Conservation (phyloP, 2,329 filamentous ascomycete species). For the Sarocladium kiliense region DNA sequence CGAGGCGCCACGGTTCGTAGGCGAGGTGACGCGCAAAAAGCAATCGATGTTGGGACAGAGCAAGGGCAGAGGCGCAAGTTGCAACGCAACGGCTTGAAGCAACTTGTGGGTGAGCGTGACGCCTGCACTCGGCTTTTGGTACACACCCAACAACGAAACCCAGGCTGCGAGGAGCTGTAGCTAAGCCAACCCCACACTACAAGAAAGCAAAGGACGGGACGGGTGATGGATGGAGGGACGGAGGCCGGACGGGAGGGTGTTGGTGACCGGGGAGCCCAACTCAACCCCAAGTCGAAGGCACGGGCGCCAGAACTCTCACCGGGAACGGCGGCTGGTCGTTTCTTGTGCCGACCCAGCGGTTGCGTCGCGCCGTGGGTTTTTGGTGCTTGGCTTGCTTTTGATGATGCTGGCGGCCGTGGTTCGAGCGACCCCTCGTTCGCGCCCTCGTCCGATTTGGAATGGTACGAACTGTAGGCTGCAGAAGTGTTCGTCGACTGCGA, state of each 20-base stretch:
- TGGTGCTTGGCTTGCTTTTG: not conserved
- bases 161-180: conserved; percentile 1
- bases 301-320: conserved; percentile 7
- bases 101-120: conserved; percentile 7
- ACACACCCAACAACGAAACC: conserved; percentile 5
- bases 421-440: conserved; percentile 1
- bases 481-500: not conserved
- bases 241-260: not conserved
- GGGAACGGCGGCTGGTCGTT: not conserved
- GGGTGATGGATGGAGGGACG: not conserved
- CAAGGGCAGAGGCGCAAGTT: not conserved
- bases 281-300: not conserved
- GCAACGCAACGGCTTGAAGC: conserved; percentile 3
- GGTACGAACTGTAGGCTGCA: conserved; percentile 6
- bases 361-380: not conserved
- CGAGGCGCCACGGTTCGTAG: not conserved
- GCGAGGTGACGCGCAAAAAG: conserved; percentile 4
- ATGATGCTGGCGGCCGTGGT: conserved; percentile 1
- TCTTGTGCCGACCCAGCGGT: not conserved
- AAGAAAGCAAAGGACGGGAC: not conserved
- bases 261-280: conserved; percentile 1
- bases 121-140: conserved; percentile 1
- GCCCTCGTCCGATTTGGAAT: conserved; percentile 6
- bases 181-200: conserved; percentile 3
- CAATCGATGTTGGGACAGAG: not conserved